phyloP scores from a whole-genome alignment of 2,329 filamentous ascomycete genomes.

The Exophiala bonariae region DNA sequence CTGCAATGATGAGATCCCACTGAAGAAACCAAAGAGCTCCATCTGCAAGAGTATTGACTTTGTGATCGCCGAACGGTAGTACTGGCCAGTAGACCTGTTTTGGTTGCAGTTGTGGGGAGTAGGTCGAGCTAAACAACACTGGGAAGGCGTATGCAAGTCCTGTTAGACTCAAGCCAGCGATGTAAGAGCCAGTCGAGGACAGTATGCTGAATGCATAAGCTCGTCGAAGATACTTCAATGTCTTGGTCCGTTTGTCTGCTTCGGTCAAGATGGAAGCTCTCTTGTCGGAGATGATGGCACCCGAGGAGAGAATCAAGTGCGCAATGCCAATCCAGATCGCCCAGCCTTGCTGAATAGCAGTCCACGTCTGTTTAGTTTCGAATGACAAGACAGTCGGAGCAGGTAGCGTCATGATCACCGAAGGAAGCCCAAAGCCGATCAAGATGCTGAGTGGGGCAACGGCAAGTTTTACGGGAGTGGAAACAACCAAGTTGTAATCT shows the following conservation, averaged over 20 bases:
- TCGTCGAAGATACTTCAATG: constrained; percentile 36
- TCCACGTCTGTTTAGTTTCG: constrained; percentile 48
- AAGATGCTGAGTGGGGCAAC: constrained; percentile 43
- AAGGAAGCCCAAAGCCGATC: constrained; percentile 47
- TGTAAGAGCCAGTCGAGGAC: constrained; percentile 41
- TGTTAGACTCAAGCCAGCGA: constrained; percentile 43
- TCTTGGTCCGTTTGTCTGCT: constrained; percentile 27
- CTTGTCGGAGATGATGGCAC: constrained; percentile 29
- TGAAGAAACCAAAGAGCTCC: constrained; percentile 49
- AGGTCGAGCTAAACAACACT: constrained; percentile 33
- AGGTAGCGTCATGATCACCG: constrained; percentile 45
- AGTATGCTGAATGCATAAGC: constrained; percentile 44
- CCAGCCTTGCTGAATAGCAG: constrained; percentile 54
- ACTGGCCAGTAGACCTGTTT: constrained; percentile 40
- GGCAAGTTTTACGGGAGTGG: constrained; percentile 31
- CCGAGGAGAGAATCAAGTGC: constrained; percentile 33
- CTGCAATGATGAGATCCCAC: constrained; percentile 51
- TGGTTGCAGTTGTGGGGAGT: constrained; percentile 39
- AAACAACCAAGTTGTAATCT: constrained; percentile 35
- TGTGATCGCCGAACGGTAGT: constrained; percentile 31
- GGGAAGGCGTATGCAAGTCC: constrained; percentile 40
- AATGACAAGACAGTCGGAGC: constrained; percentile 39
- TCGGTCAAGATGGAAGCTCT: constrained; percentile 26
- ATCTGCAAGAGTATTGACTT: constrained; percentile 37
- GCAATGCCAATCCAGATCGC: constrained; percentile 47